Evolutionary conservation across 2,329 filamentous ascomycete genomes (phyloP), one percentile per base, ranked within the genome.

Genomic region (Aspergillus sp.): DNA sequence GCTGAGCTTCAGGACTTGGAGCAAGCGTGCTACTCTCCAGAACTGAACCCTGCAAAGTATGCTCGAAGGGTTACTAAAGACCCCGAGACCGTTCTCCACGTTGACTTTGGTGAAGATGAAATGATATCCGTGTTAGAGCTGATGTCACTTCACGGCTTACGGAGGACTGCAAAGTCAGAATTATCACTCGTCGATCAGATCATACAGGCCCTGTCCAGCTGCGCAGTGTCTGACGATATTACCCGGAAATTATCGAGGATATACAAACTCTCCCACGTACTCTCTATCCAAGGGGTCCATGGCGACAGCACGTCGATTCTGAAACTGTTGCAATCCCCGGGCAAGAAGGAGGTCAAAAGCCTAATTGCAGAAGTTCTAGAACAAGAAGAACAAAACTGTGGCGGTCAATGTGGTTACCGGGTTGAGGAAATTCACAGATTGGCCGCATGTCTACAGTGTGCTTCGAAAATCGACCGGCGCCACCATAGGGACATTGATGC

Each of bases 71-170:
- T 59, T 32, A 59, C 24, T 9, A 14, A 47, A 20, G 12, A 12
- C 22, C 18, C 20, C 12, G 45, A n/a, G n/a, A 46, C 29, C 11
- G 55, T 72, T 10, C 51, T 69, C 11, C 71, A 73, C 61, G 63
- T 69, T 45, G 66, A 71, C 49, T 71, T 73, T 50, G 64, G 65
- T 22, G 31, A 58, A 14, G 47, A 55, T 3, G 71, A 73, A 59
- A 60, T 68, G 51, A 53, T 54, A 20, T 65, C 67, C 12, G 52
- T 72, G 20, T 52, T 69, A 32, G 26, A 52, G 10, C 49, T 69
- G 4, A 18, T 71, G 52, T 56, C 51, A n/a, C 51, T 51, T 63
- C 49, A 61, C 57, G 57, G 59, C 4, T 50, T 56, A 42, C 56
- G 56, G n/a, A 49, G 29, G 31, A 9, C 14, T 51, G 29, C 45